Evolutionary conservation across 139 green algal genomes (phyloP), one percentile per base, ranked within the genome.

Genomic region (Chlorella sp.): DNA sequence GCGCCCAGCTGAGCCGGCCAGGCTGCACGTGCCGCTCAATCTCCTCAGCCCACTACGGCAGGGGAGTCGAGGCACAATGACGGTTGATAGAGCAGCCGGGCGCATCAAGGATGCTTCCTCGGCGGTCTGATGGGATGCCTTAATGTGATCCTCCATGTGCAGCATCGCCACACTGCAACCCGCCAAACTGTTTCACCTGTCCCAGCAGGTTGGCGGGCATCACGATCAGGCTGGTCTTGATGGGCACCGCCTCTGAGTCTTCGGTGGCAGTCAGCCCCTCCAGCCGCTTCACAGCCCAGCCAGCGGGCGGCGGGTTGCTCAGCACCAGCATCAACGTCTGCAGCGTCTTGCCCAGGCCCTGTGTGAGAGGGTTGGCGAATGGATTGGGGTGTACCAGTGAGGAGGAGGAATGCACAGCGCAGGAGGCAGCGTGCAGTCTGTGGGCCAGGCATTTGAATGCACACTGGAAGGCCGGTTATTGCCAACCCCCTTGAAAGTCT

Each of bases 161-260:
- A 62, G 5, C 41, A 51, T 30, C 44, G 2, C 2, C 51, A 4
- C 36, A 23, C 68, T 51, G 36, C 36, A 47, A n/a, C 71, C 28
- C 3, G 36, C 18, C 20, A 25, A 9, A 9, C 44, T 9, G 44
- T 9, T 57, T 25, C 75, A 71, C 75, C 75, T 82, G 75, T 0
- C 56, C 34, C 56, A 82, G 11, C 36, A 82, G 32, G 57, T 71
- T 82, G 23, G 75, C 32, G 5, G 75, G 75, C 44, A 80, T 69
- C 34, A 95, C 88, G 30, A 94, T 63, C n/a, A 95, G 86, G 32
- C 89, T 92, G 67, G 86, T 88, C 55, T 89, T 89, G 64, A 94
- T 90, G 74, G 91, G 85, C n/a, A 91, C 30, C 0, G 88, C 81
- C 39, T 87, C 64, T 7, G 34, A 79, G 26, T 83, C 71, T 16